Percentiles rank a stretch among this genome's conserved stretches.
These are phyloP conservation scores for Physcomitrium patens DNA, from an alignment of 225 moss, liverwort and hornwort species.

Conservation along the genomic window DNA sequence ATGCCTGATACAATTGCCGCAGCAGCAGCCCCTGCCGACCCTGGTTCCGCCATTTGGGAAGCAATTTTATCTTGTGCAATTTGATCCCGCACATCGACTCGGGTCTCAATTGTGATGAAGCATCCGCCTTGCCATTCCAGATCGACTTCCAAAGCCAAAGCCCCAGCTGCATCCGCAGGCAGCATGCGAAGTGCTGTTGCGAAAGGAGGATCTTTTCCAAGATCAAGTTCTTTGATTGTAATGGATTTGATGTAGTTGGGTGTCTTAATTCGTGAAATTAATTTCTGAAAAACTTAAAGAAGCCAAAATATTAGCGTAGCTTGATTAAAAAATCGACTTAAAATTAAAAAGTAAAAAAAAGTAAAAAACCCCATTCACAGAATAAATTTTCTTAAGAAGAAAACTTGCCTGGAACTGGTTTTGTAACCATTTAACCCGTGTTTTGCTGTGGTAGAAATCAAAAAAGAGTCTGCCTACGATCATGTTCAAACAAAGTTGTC, in stretches of 20 bases:
- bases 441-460: slow-evolving; percentile 83
- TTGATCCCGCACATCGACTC: slow-evolving; percentile 89
- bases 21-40: slow-evolving; percentile 64
- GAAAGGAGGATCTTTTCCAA: slow-evolving; percentile 86
- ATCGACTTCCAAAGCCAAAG: slow-evolving; percentile 82
- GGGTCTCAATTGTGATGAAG: slow-evolving; percentile 85
- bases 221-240: slow-evolving; percentile 77
- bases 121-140: slow-evolving; percentile 83
- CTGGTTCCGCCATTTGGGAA: slow-evolving; percentile 63
- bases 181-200: slow-evolving; percentile 80
- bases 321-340: background rate
- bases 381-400: slow-evolving; percentile 7
- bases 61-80: slow-evolving; percentile 84
- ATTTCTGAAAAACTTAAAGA: slow-evolving; percentile 50
- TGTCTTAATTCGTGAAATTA: slow-evolving; percentile 76
- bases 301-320: background rate
- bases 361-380: background rate
- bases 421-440: slow-evolving; percentile 61
- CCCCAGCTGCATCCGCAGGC: slow-evolving; percentile 72
- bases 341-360: background rate
- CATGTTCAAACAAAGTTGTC: slow-evolving; percentile 71
- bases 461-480: slow-evolving; percentile 82
- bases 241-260: slow-evolving; percentile 86
- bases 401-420: slow-evolving; percentile 72
- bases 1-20: slow-evolving; percentile 61